Base-by-base conservation (phyloP, 2,329 filamentous ascomycete genomes). In the Ophiostoma angusticollis region DNA sequence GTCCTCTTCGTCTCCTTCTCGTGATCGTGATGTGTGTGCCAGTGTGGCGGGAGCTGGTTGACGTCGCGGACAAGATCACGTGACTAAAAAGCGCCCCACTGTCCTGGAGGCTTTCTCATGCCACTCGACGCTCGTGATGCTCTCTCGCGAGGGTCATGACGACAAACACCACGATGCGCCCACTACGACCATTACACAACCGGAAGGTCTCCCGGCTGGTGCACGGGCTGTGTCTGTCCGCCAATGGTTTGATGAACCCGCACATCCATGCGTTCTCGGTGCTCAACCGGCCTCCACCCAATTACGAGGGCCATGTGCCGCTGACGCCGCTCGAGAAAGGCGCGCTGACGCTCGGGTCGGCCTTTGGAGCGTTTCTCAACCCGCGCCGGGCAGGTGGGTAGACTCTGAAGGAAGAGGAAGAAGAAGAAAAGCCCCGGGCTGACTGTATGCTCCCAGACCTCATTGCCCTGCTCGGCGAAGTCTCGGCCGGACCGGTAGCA, bases 401-500 rank as follows among this genome's bases (percentile, higher is more conserved):
- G 29, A 29, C 32, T 11, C 36, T 40, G n/a, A n/a, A n/a, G n/a
- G n/a, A n/a, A n/a, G n/a, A n/a, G n/a, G n/a, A n/a, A n/a, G n/a
- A n/a, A n/a, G n/a, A n/a, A n/a, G n/a, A n/a, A n/a, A n/a, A n/a
- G n/a, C n/a, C n/a, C n/a, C n/a, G n/a, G n/a, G n/a, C n/a, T n/a
- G n/a, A n/a, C n/a, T n/a, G n/a, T n/a, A 4, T 16, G 13, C 18
- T n/a, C 1, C 4, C 52, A 84, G 91, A 98, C 64, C 77, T 98
- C 49, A 93, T 98, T 51, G 91, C 91, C 24, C 75, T 85, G 24
- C 74, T 93, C n/a, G 89, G 87, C 54, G 91, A 98, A 67, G 79
- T 87, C 21, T 96, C 91, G 3, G 85, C 87, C 17, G 85, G 87
- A 9, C 91, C 91, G 11, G 95, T 96, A 65, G 87, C 95, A 60